Base-by-base conservation (phyloP, 1,284 basidiomycete species). In the Pterulicium gracile region DNA sequence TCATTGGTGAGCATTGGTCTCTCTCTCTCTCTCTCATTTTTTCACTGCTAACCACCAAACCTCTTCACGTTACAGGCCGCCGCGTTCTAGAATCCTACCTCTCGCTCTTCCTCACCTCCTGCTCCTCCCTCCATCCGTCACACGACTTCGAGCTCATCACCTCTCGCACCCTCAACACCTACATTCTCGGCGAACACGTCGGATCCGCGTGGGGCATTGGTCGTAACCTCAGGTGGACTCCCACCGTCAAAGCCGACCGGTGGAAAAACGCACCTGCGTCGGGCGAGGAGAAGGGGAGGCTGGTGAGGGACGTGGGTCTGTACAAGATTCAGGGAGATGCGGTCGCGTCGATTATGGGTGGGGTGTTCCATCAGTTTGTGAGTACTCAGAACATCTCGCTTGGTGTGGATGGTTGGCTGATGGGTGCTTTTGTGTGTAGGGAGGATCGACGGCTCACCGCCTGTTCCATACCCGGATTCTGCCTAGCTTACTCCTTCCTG, bases 271-370 rank as follows among this genome's bases (percentile, higher is more conserved):
- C 3, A 43, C 5, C 14, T 10, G 7, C 19, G 7, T 15, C 39
- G 7, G 7, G 7, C 18, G 51, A 60, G 27, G 56, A 60, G 39
- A 58, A 60, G 44, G 48, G 53, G 21, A 55, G 56, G 10, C 58
- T 70, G 7, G 56, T 73, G 46, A 62, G 62, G 51, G 69, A 70
- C 45, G 72, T 80, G 1, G 86, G 86, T 2, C 57, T 88, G 51
- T 83, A 81, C 57, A 88, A 88, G 57, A 76, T 88, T 20, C 75
- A 82, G 55, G 86, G 87, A 3, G 78, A 83, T 46, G 71, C 79
- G 0, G 81, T 88, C 2, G 75, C 82, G 52, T 85, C 82, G 1
- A 67, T 88, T n/a, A 61, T 88, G 24, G 86, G 86, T 20, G 84
- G 79, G 1, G 72, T 88, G 10, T 87, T 77, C 56, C 76, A 82